Conservation (phyloP, 495 filamentous ascomycete genomes). For the Xylaria flabelliformis region DNA sequence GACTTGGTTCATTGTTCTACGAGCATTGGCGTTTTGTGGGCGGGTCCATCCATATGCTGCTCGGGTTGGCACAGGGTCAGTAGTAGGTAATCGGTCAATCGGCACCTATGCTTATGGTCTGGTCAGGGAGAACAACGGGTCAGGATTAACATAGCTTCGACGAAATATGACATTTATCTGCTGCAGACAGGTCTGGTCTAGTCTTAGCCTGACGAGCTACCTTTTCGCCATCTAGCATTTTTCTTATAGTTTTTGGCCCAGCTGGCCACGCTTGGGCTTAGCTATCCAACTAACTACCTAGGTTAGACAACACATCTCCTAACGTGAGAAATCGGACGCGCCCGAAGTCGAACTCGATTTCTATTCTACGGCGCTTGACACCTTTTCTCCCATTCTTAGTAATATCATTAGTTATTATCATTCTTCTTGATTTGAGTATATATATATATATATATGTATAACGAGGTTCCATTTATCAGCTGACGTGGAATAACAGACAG, state of each 20-base stretch:
- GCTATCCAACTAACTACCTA: not conserved
- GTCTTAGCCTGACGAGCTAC: not conserved
- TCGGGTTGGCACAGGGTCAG: conserved; percentile 19
- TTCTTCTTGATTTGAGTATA: not conserved
- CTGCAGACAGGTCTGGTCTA: not conserved
- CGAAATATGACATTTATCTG: conserved; percentile 5
- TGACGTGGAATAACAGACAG: not conserved
- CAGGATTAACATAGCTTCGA: not conserved
- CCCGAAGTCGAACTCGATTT: not conserved
- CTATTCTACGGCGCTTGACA: not conserved
- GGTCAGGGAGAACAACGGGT: conserved; percentile 1
- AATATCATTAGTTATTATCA: conserved; percentile 1
- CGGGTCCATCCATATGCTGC: conserved; percentile 15
- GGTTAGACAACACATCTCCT: not conserved
- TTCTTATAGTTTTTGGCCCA: not conserved
- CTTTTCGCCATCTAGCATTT: conserved; percentile 1
- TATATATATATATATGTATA: not conserved
- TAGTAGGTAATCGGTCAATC: not conserved
- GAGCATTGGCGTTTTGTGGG: conserved; percentile 40
- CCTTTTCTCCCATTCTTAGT: not conserved
- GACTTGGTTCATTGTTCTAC: conserved; percentile 22
- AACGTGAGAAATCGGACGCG: not conserved
- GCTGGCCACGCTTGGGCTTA: conserved; percentile 2
- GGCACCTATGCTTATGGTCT: not conserved
- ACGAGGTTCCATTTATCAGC: not conserved